Percentiles rank a stretch among this genome's conserved stretches.
These are phyloP conservation scores for Cicer yamashitae DNA, from an alignment of 306 rosid genomes.

Conservation along the genomic window DNA sequence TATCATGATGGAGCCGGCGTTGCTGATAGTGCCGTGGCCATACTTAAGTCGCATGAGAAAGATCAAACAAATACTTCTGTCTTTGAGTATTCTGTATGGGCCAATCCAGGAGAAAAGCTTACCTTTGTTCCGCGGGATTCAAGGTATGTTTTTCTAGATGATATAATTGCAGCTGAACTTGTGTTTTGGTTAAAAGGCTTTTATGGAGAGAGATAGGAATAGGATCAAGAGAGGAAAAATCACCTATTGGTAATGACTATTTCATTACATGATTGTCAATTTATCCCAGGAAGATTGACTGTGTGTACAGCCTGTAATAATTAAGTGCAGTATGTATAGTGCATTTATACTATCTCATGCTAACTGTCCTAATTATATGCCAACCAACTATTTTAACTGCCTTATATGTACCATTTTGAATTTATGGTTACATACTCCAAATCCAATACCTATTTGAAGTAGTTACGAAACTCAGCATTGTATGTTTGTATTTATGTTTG, in stretches of 20 bases:
- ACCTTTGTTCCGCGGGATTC: constrained; percentile 81
- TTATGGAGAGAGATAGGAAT: constrained; percentile 21
- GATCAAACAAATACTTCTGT: constrained; percentile 56
- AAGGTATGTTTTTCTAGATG: constrained; percentile 58
- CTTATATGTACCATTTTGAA: constrained; percentile 17
- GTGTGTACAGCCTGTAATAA: constrained; percentile 18
- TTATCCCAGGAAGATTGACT: constrained; percentile 3
- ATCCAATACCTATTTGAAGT: constrained; percentile 21
- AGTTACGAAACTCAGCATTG: constrained; percentile 11
- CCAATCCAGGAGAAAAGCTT: constrained; percentile 74
- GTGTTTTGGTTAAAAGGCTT: constrained; percentile 26
- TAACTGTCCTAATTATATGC: constrained; percentile 27
- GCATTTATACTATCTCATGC: constrained; percentile 14
- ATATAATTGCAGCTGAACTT: constrained; percentile 27
- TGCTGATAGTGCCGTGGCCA: constrained; percentile 58
- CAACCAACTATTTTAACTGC: constrained; percentile 9
- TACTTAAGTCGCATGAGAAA: constrained; percentile 53
- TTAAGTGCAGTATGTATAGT: constrained; percentile 5
- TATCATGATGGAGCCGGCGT: constrained; percentile 53
- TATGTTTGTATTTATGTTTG: constrained; percentile 36
- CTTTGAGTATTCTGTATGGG: constrained; percentile 83
- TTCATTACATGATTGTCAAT: constrained; percentile 21
- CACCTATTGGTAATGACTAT: neutral
- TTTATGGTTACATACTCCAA: constrained; percentile 18
- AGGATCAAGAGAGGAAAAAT: constrained; percentile 32